Conservation (phyloP, 73 alveolate genomes). For the Blepharisma japonicum region DNA sequence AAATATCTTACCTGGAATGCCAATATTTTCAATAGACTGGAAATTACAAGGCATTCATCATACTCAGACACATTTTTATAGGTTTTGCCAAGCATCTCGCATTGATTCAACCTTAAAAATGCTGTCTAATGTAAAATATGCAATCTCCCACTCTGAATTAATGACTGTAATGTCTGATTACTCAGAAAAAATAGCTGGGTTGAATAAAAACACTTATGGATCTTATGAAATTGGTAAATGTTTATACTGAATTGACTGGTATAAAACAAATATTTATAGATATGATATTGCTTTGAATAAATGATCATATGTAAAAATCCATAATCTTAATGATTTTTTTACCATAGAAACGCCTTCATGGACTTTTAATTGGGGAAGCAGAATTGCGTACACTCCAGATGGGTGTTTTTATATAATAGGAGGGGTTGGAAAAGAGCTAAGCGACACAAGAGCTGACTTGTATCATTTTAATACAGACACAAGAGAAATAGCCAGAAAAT, state of each 20-base stretch:
- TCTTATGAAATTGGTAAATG: not conserved
- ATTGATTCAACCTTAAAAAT: not conserved
- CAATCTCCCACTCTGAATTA: not conserved
- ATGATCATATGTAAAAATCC: not conserved
- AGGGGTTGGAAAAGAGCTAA: constrained; percentile 10
- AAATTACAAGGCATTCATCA: not conserved
- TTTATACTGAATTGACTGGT: constrained; percentile 28
- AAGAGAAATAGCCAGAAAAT: not conserved
- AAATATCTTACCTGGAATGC: not conserved
- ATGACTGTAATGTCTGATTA: not conserved
- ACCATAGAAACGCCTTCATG: not conserved
- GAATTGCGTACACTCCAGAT: constrained; percentile 2
- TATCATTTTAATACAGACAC: not conserved
- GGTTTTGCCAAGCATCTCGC: constrained; percentile 8
- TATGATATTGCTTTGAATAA: not conserved
- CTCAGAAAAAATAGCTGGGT: not conserved
- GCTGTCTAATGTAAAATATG: not conserved
- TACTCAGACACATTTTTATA: not conserved
- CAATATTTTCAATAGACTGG: not conserved
- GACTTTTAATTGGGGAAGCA: constrained; percentile 26
- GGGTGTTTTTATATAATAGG: constrained; percentile 9
- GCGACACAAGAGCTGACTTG: not conserved
- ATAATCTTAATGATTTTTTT: not conserved
- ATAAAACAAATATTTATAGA: not conserved
- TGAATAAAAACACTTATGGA: not conserved